Conservation (phyloP, 768 basidiomycete species). For the Mycena metata region DNA sequence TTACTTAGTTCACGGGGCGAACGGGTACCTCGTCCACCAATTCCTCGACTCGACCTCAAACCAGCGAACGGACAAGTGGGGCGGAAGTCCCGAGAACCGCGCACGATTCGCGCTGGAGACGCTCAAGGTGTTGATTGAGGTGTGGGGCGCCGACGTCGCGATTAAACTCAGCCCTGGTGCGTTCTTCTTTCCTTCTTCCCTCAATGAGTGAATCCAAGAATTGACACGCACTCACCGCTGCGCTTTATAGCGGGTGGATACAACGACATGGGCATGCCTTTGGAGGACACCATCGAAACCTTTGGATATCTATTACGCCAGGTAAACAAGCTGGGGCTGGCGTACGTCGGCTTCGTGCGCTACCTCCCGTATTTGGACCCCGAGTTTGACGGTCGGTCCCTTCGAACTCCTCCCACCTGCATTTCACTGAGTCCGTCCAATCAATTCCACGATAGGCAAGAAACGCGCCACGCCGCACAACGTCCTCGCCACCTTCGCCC, state of each 20-base stretch:
- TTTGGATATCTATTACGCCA: constrained; percentile 44
- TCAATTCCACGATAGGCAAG: too few species aligned
- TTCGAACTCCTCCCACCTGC: neutral
- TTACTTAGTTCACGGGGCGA: constrained; percentile 44
- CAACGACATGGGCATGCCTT: constrained; percentile 45
- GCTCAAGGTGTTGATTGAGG: constrained; percentile 48
- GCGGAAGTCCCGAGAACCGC: constrained; percentile 59
- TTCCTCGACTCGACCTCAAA: constrained; percentile 53
- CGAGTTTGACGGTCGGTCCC: neutral
- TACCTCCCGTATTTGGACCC: constrained; percentile 25
- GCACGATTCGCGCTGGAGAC: constrained; percentile 55
- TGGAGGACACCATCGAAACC: constrained; percentile 46
- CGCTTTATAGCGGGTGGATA: constrained; percentile 44
- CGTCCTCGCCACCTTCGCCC: constrained; percentile 43
- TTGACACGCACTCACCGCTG: too few species aligned
- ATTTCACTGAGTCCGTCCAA: too few species aligned
- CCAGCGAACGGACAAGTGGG: constrained; percentile 58
- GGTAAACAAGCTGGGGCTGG: constrained; percentile 42
- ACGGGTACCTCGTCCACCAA: constrained; percentile 54
- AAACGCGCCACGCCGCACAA: constrained; percentile 45
- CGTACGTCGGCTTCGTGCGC: constrained; percentile 44
- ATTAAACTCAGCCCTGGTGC: constrained; percentile 31
- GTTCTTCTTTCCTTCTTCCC: too few species aligned
- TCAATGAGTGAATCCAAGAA: too few species aligned
- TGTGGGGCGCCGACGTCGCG: constrained; percentile 53